These are phyloP conservation scores for Melastoma candidum DNA, from an alignment of 441 rosid genomes.

Conservation along the genomic window DNA sequence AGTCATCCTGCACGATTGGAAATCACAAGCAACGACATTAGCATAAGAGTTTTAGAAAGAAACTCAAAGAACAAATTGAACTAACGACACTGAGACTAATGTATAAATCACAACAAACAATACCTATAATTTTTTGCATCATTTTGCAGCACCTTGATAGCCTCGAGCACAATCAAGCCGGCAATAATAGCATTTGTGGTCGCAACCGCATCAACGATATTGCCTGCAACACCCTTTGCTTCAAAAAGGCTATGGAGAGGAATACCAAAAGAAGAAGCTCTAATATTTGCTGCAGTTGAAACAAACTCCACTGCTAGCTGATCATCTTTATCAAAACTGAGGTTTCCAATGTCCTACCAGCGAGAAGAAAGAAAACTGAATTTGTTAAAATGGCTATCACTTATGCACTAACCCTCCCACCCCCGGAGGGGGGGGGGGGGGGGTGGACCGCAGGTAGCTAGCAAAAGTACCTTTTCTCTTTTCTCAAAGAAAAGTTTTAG, in stretches of 20 bases:
- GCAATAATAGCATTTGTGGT: conserved; percentile 93
- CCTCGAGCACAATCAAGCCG: conserved; percentile 93
- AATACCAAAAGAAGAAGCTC: conserved; percentile 89
- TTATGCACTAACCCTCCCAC: too few species aligned
- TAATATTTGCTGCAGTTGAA: conserved; percentile 95
- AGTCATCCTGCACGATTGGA: conserved; percentile 55
- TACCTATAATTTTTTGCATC: conserved; percentile 64
- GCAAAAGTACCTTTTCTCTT: conserved; percentile 53
- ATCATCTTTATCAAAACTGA: conserved; percentile 94
- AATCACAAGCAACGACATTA: neutral
- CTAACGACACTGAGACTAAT: too few species aligned
- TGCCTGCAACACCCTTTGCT: conserved; percentile 98
- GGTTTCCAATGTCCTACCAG: conserved; percentile 78
- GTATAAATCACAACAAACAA: conserved; percentile 1
- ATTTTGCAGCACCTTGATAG: conserved; percentile 82
- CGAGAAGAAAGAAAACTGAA: conserved; percentile 4
- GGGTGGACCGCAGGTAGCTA: too few species aligned
- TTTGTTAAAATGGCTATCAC: too few species aligned
- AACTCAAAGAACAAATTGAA: conserved; percentile 1
- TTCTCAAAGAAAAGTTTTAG: conserved; percentile 53
- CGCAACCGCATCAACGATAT: conserved; percentile 96
- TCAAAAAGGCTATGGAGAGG: conserved; percentile 95
- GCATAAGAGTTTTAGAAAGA: neutral
- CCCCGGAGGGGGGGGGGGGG: too few species aligned
- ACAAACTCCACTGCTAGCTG: conserved; percentile 96